Base-by-base conservation (phyloP, 768 basidiomycete genomes). In the Tylopilus sp. region DNA sequence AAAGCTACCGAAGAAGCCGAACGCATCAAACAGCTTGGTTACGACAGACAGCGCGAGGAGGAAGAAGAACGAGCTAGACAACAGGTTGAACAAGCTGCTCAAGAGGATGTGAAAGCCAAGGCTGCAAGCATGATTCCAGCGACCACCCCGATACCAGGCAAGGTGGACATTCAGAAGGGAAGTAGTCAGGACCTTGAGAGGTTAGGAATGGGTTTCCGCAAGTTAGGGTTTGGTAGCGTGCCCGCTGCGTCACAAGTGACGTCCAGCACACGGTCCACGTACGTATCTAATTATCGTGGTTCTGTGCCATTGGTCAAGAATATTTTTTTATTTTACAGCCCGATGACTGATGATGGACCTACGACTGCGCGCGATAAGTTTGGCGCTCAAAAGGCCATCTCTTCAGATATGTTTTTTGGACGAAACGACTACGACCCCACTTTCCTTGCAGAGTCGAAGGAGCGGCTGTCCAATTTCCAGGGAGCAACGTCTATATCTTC, bases 401-500 rank as follows among this genome's bases (percentile, higher is more conserved):
- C 95, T 6, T 95, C 93, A 4, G 97, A 98, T 64, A 93, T 94
- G 90, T 98, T 87, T 75, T 98, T 98, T 67, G 92, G 86, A 21
- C 81, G 95, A 38, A 88, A 88, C 44, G 69, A 83, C 20, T 98
- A 97, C 71, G 95, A 98, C 64, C 82, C 91, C 2, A 62, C 68
- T 33, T 76, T 82, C 4, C 62, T 79, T 38, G 71, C 75, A 41
- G 93, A 98, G 71, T 94, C 94, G 6, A 88, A 91, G 63, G 71
- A 78, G 11, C 84, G 95, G 3, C 74, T 98, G 38, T 81, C 86
- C 60, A 74, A 80, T 36, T 99, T 99, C 82, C 82, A 85, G 61
- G 95, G 95, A 11, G 91, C 95, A 13, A 89, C 87, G 0, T 83
- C 91, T 28, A 98, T 98, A 63, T 95, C 93, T 1, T 95, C 93